Evolutionary conservation across 257 asterid species (phyloP).

Genomic region (Solanum sitiens): DNA sequence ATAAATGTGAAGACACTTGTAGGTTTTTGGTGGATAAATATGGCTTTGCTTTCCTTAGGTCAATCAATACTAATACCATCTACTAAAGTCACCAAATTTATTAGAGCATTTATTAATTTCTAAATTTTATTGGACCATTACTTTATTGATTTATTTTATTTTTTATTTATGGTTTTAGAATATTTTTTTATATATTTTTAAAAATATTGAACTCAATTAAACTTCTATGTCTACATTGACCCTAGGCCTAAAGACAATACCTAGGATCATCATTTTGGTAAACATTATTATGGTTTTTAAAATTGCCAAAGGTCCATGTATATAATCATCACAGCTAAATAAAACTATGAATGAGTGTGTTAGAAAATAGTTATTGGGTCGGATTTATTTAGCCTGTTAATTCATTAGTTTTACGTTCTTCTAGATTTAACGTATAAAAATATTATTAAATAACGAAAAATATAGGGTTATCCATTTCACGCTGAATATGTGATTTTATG

Average conservation of each 20-base stretch:
- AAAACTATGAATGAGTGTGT: too few species aligned
- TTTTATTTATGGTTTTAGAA: not conserved
- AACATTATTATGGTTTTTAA: too few species aligned
- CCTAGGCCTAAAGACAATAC: not conserved
- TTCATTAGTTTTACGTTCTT: too few species aligned
- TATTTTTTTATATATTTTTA: not conserved
- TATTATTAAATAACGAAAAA: too few species aligned
- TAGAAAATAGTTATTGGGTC: too few species aligned
- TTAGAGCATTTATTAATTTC: not conserved
- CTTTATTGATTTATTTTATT: not conserved
- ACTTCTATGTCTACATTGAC: too few species aligned
- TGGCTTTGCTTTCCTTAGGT: not conserved
- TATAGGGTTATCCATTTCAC: too few species aligned
- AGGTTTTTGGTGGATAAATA: not conserved
- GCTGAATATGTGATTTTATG: too few species aligned
- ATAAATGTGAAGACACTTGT: not conserved
- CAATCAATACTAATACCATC: not conserved
- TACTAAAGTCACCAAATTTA: not conserved
- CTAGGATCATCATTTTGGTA: not conserved
- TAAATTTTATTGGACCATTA: not conserved
- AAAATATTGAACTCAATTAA: not conserved
- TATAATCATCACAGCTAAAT: too few species aligned
- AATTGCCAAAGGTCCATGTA: too few species aligned
- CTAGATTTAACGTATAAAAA: too few species aligned
- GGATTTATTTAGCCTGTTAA: too few species aligned